Conservation (phyloP, 257 asterid genomes). For the Nicotiana sylvestris region DNA sequence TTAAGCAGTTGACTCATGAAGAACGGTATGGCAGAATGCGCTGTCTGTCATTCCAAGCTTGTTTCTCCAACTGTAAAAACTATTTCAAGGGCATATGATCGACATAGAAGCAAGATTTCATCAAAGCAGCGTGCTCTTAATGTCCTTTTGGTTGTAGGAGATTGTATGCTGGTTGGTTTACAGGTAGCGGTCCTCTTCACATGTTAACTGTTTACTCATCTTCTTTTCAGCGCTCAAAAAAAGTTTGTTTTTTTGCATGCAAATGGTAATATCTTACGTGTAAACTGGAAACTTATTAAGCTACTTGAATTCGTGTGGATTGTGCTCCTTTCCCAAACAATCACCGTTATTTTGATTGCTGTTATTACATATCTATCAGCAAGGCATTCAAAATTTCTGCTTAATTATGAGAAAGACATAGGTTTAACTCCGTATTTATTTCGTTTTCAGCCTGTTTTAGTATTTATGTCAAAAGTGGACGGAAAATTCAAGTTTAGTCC, state of each 20-base stretch:
- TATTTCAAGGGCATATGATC: conserved; percentile 68
- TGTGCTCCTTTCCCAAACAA: not conserved
- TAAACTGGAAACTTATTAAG: not conserved
- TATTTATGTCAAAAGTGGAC: conserved; percentile 94
- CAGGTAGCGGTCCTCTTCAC: conserved; percentile 37
- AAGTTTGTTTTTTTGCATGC: not conserved
- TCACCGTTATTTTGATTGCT: not conserved
- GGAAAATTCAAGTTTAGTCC: conserved; percentile 97
- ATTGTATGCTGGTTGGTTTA: conserved; percentile 68
- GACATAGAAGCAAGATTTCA: conserved; percentile 57
- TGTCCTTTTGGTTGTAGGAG: conserved; percentile 63
- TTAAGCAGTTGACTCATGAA: conserved; percentile 26
- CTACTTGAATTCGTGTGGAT: not conserved
- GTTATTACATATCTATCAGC: not conserved
- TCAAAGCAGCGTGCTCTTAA: conserved; percentile 69
- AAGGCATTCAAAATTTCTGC: not conserved
- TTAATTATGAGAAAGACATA: conserved; percentile 1
- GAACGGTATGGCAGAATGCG: conserved; percentile 78
- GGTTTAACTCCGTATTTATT: conserved; percentile 16
- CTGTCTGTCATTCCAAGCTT: conserved; percentile 79
- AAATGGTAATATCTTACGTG: not conserved
- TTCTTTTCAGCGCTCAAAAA: not conserved
- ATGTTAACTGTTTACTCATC: not conserved
- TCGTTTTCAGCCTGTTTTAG: conserved; percentile 71
- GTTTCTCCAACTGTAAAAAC: conserved; percentile 58